Evolutionary conservation across 2,329 filamentous ascomycete species (phyloP).

Genomic region (Penicillium olsonii): DNA sequence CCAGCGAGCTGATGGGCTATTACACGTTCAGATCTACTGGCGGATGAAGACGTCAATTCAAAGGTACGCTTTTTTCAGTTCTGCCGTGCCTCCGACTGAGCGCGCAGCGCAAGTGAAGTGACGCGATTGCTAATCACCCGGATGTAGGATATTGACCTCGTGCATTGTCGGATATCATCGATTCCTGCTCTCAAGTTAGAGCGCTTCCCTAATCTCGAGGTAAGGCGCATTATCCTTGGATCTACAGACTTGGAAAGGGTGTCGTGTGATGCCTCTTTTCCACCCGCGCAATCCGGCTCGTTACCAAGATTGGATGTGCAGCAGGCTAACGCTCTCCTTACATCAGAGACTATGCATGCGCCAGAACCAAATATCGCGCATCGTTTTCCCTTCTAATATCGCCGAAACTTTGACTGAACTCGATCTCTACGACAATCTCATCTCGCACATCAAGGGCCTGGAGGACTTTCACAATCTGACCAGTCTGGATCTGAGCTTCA

Average conservation of each 20-base stretch:
- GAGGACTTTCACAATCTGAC: slow-evolving; percentile 75
- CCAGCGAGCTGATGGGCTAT: slow-evolving; percentile 8
- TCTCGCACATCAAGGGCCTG: slow-evolving; percentile 80
- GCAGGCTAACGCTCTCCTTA: neutral
- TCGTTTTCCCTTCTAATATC: slow-evolving; percentile 71
- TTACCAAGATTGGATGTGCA: neutral
- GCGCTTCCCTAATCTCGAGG: slow-evolving; percentile 73
- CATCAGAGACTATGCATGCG: slow-evolving; percentile 75
- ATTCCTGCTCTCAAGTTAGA: slow-evolving; percentile 78
- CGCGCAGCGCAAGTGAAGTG: neutral
- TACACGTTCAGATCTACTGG: slow-evolving; percentile 54
- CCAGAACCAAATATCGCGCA: slow-evolving; percentile 82
- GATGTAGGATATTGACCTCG: slow-evolving; percentile 75
- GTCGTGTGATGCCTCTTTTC: neutral
- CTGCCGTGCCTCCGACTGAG: neutral
- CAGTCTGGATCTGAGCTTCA: slow-evolving; percentile 89
- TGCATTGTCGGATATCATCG: slow-evolving; percentile 81
- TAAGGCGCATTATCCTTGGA: slow-evolving; percentile 27
- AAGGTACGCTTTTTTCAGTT: slow-evolving; percentile 42
- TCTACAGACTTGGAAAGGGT: neutral
- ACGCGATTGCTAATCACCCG: slow-evolving; percentile 17
- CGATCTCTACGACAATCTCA: slow-evolving; percentile 95
- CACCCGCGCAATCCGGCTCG: neutral
- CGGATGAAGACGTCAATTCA: slow-evolving; percentile 57
- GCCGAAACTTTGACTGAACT: slow-evolving; percentile 74